Evolutionary conservation across 805 yeast species (phyloP).

Genomic region (Ogataea salicorniae): DNA sequence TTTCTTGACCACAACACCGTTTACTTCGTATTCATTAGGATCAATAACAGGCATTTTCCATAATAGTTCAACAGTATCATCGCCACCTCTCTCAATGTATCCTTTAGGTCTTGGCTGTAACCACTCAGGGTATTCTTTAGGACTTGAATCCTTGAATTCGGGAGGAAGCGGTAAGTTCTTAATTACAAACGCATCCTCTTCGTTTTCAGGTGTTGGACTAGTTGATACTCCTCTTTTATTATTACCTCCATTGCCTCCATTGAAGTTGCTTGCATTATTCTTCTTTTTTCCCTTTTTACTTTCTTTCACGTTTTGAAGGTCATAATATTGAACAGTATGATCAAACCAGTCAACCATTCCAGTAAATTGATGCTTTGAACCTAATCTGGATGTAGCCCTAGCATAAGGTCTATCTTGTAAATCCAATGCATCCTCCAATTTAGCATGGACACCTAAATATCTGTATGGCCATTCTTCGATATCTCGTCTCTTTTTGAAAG

Average conservation of each 20-base stretch:
- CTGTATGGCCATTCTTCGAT: slow-evolving; percentile 79
- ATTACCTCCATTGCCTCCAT: slow-evolving; percentile 15
- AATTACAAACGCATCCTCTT: slow-evolving; percentile 6
- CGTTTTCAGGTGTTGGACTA: slow-evolving; percentile 18
- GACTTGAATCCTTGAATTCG: slow-evolving; percentile 36
- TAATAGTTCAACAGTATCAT: slow-evolving; percentile 54
- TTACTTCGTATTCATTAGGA: not conserved
- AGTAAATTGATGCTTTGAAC: slow-evolving; percentile 67
- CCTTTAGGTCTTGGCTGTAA: slow-evolving; percentile 75
- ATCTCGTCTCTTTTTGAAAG: slow-evolving; percentile 44
- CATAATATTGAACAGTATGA: slow-evolving; percentile 65
- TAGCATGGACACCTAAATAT: slow-evolving; percentile 70
- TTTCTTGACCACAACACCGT: not conserved
- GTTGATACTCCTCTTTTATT: slow-evolving; percentile 19
- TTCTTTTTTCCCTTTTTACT: slow-evolving; percentile 15
- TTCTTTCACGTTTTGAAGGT: slow-evolving; percentile 24
- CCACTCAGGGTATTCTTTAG: slow-evolving; percentile 63
- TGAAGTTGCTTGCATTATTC: slow-evolving; percentile 9
- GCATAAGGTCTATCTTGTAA: slow-evolving; percentile 76
- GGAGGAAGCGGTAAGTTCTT: slow-evolving; percentile 36
- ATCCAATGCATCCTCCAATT: slow-evolving; percentile 73
- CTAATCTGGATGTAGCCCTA: slow-evolving; percentile 70
- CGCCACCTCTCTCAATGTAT: slow-evolving; percentile 78
- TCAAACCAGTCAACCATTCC: slow-evolving; percentile 61
- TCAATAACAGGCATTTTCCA: slow-evolving; percentile 49